Percentiles rank a stretch among this genome's conserved stretches.
Evolutionary conservation across 2,329 filamentous ascomycete genomes (phyloP).

Genomic region (Huntiella bhutanensis): DNA sequence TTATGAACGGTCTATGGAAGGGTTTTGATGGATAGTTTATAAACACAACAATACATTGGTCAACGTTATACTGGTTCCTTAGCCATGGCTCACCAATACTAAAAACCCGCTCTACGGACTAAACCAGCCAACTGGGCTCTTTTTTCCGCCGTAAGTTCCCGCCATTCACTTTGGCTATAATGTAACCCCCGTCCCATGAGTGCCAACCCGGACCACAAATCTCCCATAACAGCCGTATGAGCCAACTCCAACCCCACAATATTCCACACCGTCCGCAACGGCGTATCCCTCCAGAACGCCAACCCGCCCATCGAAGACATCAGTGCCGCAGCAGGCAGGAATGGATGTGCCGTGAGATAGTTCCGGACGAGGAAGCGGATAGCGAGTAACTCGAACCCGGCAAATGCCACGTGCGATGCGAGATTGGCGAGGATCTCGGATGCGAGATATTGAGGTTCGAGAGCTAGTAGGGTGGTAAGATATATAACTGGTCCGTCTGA

Average conservation of each 20-base stretch:
- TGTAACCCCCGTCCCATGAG: constrained; percentile 7
- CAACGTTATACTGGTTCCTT: too few relatives aligned
- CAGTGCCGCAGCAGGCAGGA: constrained; percentile 17
- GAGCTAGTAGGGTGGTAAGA: constrained; percentile 29
- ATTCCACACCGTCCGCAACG: constrained; percentile 13
- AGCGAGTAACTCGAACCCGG: constrained; percentile 28
- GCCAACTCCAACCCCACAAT: constrained; percentile 21
- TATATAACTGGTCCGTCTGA: constrained; percentile 18
- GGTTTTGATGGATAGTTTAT: not conserved
- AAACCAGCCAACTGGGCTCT: not conserved
- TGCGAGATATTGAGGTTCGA: constrained; percentile 29
- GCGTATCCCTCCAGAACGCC: constrained; percentile 9
- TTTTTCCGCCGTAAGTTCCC: constrained; percentile 1
- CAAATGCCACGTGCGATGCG: constrained; percentile 23
- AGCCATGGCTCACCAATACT: not conserved
- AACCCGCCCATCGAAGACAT: constrained; percentile 11
- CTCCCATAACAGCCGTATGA: constrained; percentile 7
- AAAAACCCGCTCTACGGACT: not conserved
- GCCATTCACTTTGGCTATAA: constrained; percentile 9
- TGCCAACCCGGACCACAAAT: constrained; percentile 6
- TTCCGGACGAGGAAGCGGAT: constrained; percentile 26
- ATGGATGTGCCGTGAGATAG: constrained; percentile 18
- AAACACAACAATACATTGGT: not conserved
- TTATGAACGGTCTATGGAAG: not conserved
- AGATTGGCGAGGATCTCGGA: constrained; percentile 28